Base-by-base conservation (phyloP, 768 basidiomycete species). In the Hysterangium stoloniferum region DNA sequence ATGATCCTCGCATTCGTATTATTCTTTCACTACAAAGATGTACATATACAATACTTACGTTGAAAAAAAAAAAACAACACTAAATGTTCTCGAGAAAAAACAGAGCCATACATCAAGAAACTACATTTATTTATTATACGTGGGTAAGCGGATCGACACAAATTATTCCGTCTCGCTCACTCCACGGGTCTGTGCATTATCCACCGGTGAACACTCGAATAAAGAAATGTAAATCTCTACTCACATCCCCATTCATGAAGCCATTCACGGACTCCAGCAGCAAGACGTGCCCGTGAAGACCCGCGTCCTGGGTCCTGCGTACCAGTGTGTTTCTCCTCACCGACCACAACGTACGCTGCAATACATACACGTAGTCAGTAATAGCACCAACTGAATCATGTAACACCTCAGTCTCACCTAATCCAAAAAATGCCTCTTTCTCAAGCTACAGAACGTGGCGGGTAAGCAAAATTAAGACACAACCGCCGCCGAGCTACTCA, bases 311-410 rank as follows among this genome's bases (percentile, higher is more conserved):
- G 69, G 59, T 94, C 91, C 61, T 94, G 90, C n/a, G 82, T 85
- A 2, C 88, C 94, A 0, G 89, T 91, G 64, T 97, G 95, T 66
- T 93, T 95, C 66, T 95, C 90, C 68, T 97, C 92, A 17, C 96
- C 95, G 5, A 98, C 89, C 37, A 99, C 75, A 17, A 90, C 69
- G 63, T 86, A 99, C 4, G 88, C 92, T 86, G 57, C 32, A 19
- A 43, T 57, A 56, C 33, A 48, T 33, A 27, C 27, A 43, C 41
- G 25, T 19, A 43, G 4, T 56, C 35, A 45, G 29, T 29, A 56
- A 31, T 57, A 50, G 22, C 36, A 52, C 43, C 33, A 40, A 37
- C 34, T 42, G 32, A 29, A 31, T 13, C 40, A 20, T 1, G 56
- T 28, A 32, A 41, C 27, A 29, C 12, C 24, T 17, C 24, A 31